Base-by-base conservation (phyloP, 169 alveolate species). In the Cryptosporidium tyzzeri region DNA sequence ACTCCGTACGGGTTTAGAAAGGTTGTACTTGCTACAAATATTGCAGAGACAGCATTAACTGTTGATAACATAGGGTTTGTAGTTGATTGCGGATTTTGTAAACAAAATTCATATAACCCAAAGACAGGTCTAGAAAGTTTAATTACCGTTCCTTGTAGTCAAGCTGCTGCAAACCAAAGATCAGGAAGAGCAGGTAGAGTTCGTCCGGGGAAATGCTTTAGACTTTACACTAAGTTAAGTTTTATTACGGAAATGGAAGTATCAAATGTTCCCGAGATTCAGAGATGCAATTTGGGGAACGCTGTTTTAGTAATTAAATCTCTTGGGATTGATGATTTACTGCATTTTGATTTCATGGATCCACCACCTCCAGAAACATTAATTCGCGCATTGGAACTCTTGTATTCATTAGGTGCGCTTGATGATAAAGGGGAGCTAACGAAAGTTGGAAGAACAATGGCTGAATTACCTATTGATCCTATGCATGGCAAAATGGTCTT, bases 111-210 rank as follows among this genome's bases (percentile, higher is more conserved):
- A 65, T 98, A 96, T 93, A 98, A 97, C 89, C 99, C 99, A 16
- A 95, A 98, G 92, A 97, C 99, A 21, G 97, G 98, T 31, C 95
- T 98, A 96, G 99, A 99, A 93, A 96, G 99, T 35, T 93, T 99
- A 85, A 95, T 98, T 71, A 98, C 98, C 18, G 97, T 98, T 33
- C 99, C 99, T 10, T 96, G 98, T 86, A 97, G 99, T 41, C 97
- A 98, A 92, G 99, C 99, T 18, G 96, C 99, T 45, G 99, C 99
- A 7, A 96, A 98, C 91, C 99, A 99, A 96, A 97, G 99, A 74
- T 98, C 99, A 29, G 99, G 99, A 26, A 96, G 99, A 71, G 99
- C 99, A 1, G 99, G 99, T 18, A 96, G 99, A 86, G 99, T 98
- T n/a, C 96, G 98, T 23, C 99, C 99, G 2, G 99, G 99, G 12